Percentiles rank a stretch among this genome's conserved stretches.
Conservation (phyloP, 2,329 filamentous ascomycete genomes). For the Penicillium sp. region DNA sequence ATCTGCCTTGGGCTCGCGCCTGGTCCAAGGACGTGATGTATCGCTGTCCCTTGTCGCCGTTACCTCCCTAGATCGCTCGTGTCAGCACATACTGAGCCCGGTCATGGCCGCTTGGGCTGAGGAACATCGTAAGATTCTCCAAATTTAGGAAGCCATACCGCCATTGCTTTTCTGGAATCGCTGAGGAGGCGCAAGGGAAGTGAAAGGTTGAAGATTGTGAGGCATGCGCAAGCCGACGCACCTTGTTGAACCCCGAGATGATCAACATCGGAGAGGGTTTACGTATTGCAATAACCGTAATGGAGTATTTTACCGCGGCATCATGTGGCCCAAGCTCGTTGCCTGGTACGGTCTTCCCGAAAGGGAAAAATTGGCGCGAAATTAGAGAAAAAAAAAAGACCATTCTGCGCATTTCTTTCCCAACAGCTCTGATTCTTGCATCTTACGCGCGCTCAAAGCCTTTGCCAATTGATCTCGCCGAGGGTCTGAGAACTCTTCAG, state of each 20-base stretch:
- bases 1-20: slow-evolving; percentile 80
- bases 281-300: slow-evolving; percentile 21
- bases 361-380: slow-evolving; percentile 18
- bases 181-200: slow-evolving; percentile 10
- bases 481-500: background rate
- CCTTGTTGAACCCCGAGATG: slow-evolving; percentile 16
- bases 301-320: slow-evolving; percentile 25
- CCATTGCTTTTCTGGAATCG: slow-evolving; percentile 16
- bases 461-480: slow-evolving; percentile 1
- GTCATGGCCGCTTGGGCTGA: too few species aligned
- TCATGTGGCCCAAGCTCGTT: slow-evolving; percentile 28
- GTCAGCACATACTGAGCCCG: slow-evolving; percentile 11
- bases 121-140: too few species aligned
- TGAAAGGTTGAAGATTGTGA: slow-evolving; percentile 12
- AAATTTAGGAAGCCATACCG: slow-evolving; percentile 12
- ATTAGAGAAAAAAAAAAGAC: background rate
- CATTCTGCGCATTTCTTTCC: too few species aligned
- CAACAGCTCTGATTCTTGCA: background rate
- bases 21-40: slow-evolving; percentile 80
- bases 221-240: slow-evolving; percentile 7
- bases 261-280: slow-evolving; percentile 17
- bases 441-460: background rate
- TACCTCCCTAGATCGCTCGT: slow-evolving; percentile 36
- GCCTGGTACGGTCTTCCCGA: background rate
- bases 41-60: slow-evolving; percentile 68